Evolutionary conservation across 176 grass and related monocot genomes (phyloP).

Genomic region (Paspalum vaginatum): DNA sequence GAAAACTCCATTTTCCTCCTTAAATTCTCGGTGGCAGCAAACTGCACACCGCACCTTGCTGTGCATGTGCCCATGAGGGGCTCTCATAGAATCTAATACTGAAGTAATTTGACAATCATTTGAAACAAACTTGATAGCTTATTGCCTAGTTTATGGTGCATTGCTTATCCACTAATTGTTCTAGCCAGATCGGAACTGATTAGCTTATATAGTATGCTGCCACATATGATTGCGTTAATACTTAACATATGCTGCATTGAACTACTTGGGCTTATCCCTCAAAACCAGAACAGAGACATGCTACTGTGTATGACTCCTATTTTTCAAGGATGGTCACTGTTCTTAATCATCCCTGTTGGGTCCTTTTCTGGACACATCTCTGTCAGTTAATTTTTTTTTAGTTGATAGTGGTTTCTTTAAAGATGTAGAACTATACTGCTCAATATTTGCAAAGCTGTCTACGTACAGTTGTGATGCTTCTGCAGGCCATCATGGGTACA

Average conservation of each 20-base stretch:
- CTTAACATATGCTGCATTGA: conserved; percentile 8
- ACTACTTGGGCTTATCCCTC: background rate
- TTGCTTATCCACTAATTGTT: conserved; percentile 43
- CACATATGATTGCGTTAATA: conserved; percentile 17
- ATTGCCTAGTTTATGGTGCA: background rate
- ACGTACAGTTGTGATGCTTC: background rate
- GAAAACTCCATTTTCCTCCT: background rate
- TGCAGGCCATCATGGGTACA: conserved; percentile 1
- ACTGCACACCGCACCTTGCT: background rate
- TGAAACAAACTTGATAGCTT: conserved; percentile 4
- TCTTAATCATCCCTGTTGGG: background rate
- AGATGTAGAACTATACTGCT: background rate
- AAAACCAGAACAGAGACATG: background rate
- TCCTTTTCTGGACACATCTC: background rate
- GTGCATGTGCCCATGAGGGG: background rate
- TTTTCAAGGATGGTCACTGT: background rate
- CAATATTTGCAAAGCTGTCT: background rate
- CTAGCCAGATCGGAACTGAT: conserved; percentile 32
- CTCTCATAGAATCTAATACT: conserved; percentile 27
- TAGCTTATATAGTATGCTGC: conserved; percentile 22
- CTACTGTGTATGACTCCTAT: background rate
- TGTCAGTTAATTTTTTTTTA: background rate
- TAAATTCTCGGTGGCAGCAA: background rate
- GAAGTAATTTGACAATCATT: conserved; percentile 37
- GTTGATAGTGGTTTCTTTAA: background rate